A percentile compares a stretch with the other conserved stretches of the same genome.
phyloP scores from a whole-genome alignment of 106 monocot species.

The Platanthera guangdongensis region DNA sequence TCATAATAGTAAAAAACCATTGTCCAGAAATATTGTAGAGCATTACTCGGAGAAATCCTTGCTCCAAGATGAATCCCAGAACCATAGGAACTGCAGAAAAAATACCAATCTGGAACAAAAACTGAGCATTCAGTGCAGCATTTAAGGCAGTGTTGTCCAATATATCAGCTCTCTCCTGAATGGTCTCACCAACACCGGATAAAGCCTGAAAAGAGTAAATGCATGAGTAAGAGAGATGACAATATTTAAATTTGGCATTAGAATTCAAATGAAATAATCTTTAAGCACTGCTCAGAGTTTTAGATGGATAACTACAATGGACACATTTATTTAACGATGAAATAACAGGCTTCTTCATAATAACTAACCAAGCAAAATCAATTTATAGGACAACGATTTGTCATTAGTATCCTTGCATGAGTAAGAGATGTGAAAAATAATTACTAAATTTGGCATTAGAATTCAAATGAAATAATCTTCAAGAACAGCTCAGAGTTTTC shows the following conservation, averaged over 20 bases:
- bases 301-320: neutral
- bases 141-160: conserved; percentile 62
- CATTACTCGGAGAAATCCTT: conserved; percentile 66
- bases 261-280: neutral
- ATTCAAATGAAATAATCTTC: neutral
- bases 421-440: neutral
- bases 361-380: neutral
- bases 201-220: conserved; percentile 45
- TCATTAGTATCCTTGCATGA: neutral
- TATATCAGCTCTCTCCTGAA: conserved; percentile 61
- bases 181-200: conserved; percentile 71
- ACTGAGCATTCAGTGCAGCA: conserved; percentile 85
- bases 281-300: neutral
- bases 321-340: neutral
- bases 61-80: conserved; percentile 73
- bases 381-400: neutral
- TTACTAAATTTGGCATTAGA: neutral
- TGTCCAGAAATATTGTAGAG: neutral
- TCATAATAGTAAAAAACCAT: neutral
- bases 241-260: neutral
- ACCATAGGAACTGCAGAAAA: conserved; percentile 93
- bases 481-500: neutral
- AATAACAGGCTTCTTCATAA: neutral
- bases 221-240: neutral
- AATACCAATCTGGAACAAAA: conserved; percentile 84